phyloP scores from a whole-genome alignment of 148 eudicot genomes.

The Rhododendron ferrugineum region DNA sequence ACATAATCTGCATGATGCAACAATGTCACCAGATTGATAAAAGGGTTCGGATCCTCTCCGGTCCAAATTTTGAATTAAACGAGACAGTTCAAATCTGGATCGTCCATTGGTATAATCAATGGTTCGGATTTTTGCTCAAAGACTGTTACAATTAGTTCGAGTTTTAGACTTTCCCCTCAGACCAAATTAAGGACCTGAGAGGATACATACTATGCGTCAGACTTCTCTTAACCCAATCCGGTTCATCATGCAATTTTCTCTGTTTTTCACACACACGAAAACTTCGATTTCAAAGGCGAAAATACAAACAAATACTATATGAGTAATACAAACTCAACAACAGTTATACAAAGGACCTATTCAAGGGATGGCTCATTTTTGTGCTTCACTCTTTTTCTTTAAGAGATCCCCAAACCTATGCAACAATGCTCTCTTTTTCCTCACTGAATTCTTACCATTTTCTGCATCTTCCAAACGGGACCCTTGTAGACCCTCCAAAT shows the following conservation, averaged over 20 bases:
- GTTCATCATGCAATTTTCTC: background rate
- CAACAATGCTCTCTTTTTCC: slow-evolving; percentile 42
- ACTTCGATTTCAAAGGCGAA: background rate
- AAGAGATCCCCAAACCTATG: slow-evolving; percentile 56
- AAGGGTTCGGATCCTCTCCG: too few relatives aligned
- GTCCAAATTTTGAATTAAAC: background rate
- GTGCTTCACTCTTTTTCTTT: slow-evolving; percentile 23
- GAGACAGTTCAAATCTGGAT: too few relatives aligned
- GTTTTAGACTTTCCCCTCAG: too few relatives aligned
- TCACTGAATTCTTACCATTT: slow-evolving; percentile 29
- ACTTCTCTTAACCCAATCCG: background rate
- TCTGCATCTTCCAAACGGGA: slow-evolving; percentile 30
- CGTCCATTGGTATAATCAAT: too few relatives aligned
- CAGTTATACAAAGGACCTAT: background rate
- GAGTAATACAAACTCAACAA: background rate
- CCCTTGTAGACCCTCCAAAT: slow-evolving; percentile 27
- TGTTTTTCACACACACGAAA: background rate
- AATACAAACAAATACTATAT: background rate
- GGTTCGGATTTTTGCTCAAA: too few relatives aligned
- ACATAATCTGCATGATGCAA: too few relatives aligned
- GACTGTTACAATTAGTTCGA: too few relatives aligned
- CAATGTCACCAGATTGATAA: too few relatives aligned
- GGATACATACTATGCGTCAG: too few relatives aligned
- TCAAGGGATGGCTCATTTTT: background rate
- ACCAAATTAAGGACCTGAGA: too few relatives aligned